A percentile compares a stretch with the other conserved stretches of the same genome.
Evolutionary conservation across 106 monocot species (phyloP).

Genomic region (Agapanthus africanus): DNA sequence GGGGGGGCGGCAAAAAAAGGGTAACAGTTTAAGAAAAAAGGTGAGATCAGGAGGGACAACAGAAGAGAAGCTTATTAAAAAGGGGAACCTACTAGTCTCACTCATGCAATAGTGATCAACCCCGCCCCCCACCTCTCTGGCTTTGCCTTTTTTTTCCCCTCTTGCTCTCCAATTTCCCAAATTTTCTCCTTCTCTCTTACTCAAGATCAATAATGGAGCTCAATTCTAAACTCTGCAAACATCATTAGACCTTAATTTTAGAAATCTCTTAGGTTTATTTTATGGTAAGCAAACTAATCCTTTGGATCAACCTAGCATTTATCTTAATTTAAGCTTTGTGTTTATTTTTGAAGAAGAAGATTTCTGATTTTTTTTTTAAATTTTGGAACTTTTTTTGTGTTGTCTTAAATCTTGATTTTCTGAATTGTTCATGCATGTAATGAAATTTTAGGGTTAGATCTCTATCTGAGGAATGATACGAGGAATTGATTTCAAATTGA

Average conservation of each 20-base stretch:
- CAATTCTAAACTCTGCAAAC: neutral
- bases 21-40: neutral
- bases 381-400: neutral
- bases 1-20: too few relatives aligned
- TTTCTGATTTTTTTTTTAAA: neutral
- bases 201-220: neutral
- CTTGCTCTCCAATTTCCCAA: neutral
- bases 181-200: neutral
- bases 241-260: neutral
- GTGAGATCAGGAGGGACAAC: conserved; percentile 4
- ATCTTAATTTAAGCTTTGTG: too few relatives aligned
- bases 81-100: neutral
- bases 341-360: too few relatives aligned
- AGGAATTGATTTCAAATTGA: too few relatives aligned
- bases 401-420: neutral
- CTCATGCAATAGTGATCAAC: neutral
- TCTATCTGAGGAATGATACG: too few relatives aligned
- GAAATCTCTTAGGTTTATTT: neutral
- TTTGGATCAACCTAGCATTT: too few relatives aligned
- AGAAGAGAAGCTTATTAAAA: neutral
- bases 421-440: neutral
- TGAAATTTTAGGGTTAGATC: too few relatives aligned
- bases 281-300: neutral
- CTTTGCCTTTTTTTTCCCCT: neutral
- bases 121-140: neutral